Conservation (phyloP, 768 basidiomycete genomes). For the Fibroporia radiculosa region DNA sequence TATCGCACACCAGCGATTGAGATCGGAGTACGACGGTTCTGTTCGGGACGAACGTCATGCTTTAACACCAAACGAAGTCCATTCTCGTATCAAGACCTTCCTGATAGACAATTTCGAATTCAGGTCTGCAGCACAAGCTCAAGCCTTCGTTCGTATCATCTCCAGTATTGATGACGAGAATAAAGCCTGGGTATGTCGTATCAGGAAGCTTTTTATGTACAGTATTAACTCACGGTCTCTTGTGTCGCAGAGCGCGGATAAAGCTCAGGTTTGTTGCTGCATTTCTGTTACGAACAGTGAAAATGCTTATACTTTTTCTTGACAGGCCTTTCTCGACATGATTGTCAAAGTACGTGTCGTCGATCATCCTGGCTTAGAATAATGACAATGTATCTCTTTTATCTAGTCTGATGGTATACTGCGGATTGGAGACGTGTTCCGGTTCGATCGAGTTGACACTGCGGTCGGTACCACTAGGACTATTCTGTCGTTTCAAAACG, state of each 20-base stretch:
- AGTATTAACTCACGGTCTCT: background rate
- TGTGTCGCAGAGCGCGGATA: background rate
- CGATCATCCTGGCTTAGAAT: background rate
- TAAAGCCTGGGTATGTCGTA: background rate
- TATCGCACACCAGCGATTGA: too few relatives aligned
- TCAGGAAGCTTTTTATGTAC: too few relatives aligned
- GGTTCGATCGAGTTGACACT: background rate
- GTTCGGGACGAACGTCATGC: background rate
- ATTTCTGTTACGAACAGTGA: background rate
- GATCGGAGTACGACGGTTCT: too few relatives aligned
- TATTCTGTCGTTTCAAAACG: constrained; percentile 50
- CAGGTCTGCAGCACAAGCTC: background rate
- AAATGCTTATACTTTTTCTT: background rate
- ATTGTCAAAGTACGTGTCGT: background rate
- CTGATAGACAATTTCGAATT: background rate
- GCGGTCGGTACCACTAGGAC: constrained; percentile 13
- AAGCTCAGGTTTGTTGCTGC: background rate
- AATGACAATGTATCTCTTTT: background rate
- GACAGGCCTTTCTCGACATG: constrained; percentile 1
- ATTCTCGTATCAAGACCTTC: background rate
- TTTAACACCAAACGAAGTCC: background rate
- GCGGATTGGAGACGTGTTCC: background rate
- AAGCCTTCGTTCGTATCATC: background rate
- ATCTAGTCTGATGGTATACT: background rate
- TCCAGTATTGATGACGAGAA: background rate